Base-by-base conservation (phyloP, 768 basidiomycete species). In the Panus rudis region DNA sequence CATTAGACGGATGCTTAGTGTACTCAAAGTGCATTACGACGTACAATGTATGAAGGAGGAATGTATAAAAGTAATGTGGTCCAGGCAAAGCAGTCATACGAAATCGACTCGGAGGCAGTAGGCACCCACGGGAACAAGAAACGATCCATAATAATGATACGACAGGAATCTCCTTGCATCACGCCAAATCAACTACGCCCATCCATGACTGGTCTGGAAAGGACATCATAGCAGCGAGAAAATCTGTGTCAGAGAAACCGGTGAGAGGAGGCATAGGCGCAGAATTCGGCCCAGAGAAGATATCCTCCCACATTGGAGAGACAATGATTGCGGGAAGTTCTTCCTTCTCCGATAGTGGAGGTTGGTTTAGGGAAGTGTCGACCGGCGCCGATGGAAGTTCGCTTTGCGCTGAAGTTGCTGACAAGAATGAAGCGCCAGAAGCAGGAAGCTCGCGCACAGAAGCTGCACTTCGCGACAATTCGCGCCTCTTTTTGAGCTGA, bases 141-240 rank as follows among this genome's bases (percentile, higher is more conserved):
- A n/a, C n/a, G n/a, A n/a, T n/a, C n/a, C n/a, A n/a, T n/a, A n/a
- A n/a, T n/a, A n/a, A n/a, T n/a, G n/a, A n/a, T n/a, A n/a, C n/a
- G n/a, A n/a, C n/a, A n/a, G n/a, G n/a, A n/a, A n/a, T n/a, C n/a
- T n/a, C n/a, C n/a, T n/a, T n/a, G n/a, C n/a, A n/a, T n/a, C n/a
- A n/a, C n/a, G n/a, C n/a, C n/a, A n/a, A n/a, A n/a, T n/a, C n/a
- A n/a, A n/a, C n/a, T n/a, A n/a, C n/a, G n/a, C n/a, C n/a, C n/a
- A n/a, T n/a, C 47, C 47, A 49, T 3, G 43, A 28, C 33, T 44
- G 47, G 26, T 49, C 43, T 6, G 37, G 38, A 27, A 49, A 49
- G 12, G 42, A 24, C 47, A 49, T 49, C 26, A 45, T 44, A n/a
- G 30, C 35, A 6, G 43, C 33, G 26, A 44, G 27, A 24, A 39